Percentiles rank a stretch among this genome's conserved stretches.
Evolutionary conservation across 306 rosid genomes (phyloP).

Genomic region (Oemleria cerasiformis): DNA sequence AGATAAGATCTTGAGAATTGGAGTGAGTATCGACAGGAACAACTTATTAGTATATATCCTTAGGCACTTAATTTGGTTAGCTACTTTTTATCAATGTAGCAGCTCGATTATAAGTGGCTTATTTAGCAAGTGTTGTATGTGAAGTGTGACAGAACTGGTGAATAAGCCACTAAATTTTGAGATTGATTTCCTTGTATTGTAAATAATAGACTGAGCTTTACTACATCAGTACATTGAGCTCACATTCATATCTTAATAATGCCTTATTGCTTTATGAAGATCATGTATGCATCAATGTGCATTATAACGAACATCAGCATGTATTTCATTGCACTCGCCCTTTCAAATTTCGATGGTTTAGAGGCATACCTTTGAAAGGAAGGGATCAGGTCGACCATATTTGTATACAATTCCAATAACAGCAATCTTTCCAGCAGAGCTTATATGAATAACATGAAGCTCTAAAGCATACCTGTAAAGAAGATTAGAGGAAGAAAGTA

Average conservation of each 20-base stretch:
- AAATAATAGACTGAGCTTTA: background rate
- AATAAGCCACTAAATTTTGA: background rate
- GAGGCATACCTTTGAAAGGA: constrained; percentile 56
- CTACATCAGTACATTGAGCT: background rate
- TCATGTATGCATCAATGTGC: too few relatives aligned
- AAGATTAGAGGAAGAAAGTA: background rate
- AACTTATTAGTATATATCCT: background rate
- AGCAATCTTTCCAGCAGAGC: constrained; percentile 39
- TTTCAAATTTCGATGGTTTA: background rate
- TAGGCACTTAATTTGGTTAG: background rate
- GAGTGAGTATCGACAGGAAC: too few relatives aligned
- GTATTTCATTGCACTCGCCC: too few relatives aligned
- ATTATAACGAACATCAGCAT: too few relatives aligned
- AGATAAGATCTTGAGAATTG: too few relatives aligned
- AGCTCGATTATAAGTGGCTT: background rate
- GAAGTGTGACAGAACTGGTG: background rate
- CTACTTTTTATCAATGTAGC: background rate
- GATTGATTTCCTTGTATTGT: background rate
- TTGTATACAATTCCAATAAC: constrained; percentile 56
- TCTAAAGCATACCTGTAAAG: constrained; percentile 57
- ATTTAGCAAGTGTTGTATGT: background rate
- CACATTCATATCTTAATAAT: background rate
- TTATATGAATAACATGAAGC: constrained; percentile 55
- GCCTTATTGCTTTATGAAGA: too few relatives aligned
- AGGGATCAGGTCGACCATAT: constrained; percentile 55